Conservation (phyloP, 495 filamentous ascomycete genomes). For the Penicillium diatomitis region DNA sequence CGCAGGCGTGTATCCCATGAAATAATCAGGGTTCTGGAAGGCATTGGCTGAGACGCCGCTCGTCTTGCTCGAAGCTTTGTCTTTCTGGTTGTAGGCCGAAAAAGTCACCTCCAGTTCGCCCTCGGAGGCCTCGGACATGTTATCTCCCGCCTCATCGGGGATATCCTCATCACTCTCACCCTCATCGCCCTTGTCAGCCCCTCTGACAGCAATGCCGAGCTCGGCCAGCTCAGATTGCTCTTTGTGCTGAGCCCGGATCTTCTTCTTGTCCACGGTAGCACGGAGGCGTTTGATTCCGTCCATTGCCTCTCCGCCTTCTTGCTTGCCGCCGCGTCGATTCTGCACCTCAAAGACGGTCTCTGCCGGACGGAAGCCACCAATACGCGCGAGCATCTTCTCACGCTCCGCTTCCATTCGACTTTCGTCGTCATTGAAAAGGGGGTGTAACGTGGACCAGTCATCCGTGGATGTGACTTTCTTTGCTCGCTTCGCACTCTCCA, state of each 20-base stretch:
- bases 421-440: constrained; percentile 62
- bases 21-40: constrained; percentile 79
- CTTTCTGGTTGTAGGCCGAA: constrained; percentile 43
- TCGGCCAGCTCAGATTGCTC: constrained; percentile 19
- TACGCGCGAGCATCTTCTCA: constrained; percentile 72
- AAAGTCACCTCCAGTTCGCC: constrained; percentile 78
- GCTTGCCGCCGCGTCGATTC: constrained; percentile 52
- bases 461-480: constrained; percentile 62
- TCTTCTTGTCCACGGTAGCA: constrained; percentile 42
- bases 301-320: constrained; percentile 50
- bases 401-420: constrained; percentile 58
- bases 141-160: constrained; percentile 37
- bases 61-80: constrained; percentile 17
- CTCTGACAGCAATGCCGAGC: constrained; percentile 19
- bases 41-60: constrained; percentile 28
- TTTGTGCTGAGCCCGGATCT: constrained; percentile 24
- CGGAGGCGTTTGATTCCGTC: constrained; percentile 68
- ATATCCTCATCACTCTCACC: constrained; percentile 26
- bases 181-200: constrained; percentile 11
- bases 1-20: constrained; percentile 88
- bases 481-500: constrained; percentile 75
- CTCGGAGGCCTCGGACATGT: constrained; percentile 62
- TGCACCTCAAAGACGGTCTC: constrained; percentile 95
- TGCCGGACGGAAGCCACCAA: constrained; percentile 76
- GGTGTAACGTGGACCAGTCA: constrained; percentile 60